These are phyloP conservation scores for Fusarium secorum DNA, from an alignment of 2,329 filamentous ascomycete species.

Conservation along the genomic window DNA sequence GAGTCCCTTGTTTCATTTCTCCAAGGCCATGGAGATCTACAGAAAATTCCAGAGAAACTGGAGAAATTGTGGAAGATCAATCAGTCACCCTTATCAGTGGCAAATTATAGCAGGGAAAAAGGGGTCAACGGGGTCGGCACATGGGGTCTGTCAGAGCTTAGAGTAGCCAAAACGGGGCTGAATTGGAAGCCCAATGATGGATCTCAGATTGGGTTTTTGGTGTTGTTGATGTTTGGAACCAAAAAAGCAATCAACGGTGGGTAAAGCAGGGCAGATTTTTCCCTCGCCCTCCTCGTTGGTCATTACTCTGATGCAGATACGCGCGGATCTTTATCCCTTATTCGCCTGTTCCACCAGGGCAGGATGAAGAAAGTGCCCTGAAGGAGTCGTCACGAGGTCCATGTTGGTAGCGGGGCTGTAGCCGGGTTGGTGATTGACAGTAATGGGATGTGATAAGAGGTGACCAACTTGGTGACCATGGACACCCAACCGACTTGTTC, in stretches of 20 bases:
- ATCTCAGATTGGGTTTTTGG: slow-evolving; percentile 23
- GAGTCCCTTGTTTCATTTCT: slow-evolving; percentile 40
- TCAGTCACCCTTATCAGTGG: slow-evolving; percentile 34
- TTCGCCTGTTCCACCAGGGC: slow-evolving; percentile 32
- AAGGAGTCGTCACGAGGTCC: slow-evolving; percentile 38
- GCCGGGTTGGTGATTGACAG: slow-evolving; percentile 24
- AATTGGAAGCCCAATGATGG: slow-evolving; percentile 25
- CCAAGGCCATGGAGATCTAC: slow-evolving; percentile 31
- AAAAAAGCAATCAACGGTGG: slow-evolving; percentile 18
- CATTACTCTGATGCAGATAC: slow-evolving; percentile 17
- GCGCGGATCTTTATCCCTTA: slow-evolving; percentile 32
- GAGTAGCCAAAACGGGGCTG: slow-evolving; percentile 1
- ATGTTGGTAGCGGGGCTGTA: slow-evolving; percentile 35
- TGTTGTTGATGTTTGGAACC: slow-evolving; percentile 29
- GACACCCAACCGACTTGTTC: slow-evolving; percentile 19
- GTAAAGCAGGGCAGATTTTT: slow-evolving; percentile 24
- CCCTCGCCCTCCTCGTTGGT: slow-evolving; percentile 4
- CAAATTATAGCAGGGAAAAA: slow-evolving; percentile 33
- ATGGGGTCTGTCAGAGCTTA: slow-evolving; percentile 18
- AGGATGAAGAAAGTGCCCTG: slow-evolving; percentile 24
- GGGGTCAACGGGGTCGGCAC: slow-evolving; percentile 8
- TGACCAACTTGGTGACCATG: slow-evolving; percentile 25
- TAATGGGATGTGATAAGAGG: slow-evolving; percentile 33
- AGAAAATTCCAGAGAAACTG: slow-evolving; percentile 18
- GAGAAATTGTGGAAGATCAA: slow-evolving; percentile 11